Conservation (phyloP, 164 flowering plant genomes). For the Macadamia integrifolia region DNA sequence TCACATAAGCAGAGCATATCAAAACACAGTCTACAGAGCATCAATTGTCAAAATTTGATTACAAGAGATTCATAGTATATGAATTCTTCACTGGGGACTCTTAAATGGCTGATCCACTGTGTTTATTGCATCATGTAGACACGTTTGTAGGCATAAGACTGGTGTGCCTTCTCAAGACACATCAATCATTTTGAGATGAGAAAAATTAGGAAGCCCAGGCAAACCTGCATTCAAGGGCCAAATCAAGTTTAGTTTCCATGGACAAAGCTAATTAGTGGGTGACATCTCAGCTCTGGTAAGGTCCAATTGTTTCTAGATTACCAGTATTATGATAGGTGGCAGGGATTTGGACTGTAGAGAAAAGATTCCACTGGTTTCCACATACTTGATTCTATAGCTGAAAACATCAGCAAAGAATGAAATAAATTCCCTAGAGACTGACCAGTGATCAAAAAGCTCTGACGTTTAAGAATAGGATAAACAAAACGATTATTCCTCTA, state of each 20-base stretch:
- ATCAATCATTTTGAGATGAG: neutral
- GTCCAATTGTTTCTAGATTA: neutral
- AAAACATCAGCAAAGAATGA: neutral
- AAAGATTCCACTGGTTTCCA: conserved; percentile 1
- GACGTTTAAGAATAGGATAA: neutral
- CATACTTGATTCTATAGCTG: neutral
- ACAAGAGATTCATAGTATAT: too few species aligned
- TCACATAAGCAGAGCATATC: neutral
- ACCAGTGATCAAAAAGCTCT: neutral
- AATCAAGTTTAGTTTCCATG: neutral
- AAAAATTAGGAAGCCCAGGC: neutral
- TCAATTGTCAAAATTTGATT: too few species aligned
- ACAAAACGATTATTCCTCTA: neutral
- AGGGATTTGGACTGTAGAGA: neutral
- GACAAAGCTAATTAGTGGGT: neutral
- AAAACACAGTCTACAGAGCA: neutral
- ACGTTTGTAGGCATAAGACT: neutral
- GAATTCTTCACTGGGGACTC: neutral
- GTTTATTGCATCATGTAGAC: neutral
- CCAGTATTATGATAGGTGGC: neutral
- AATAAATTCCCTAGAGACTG: neutral
- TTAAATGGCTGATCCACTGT: neutral
- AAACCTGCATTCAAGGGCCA: neutral
- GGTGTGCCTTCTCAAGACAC: too few species aligned
- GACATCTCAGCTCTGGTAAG: too few species aligned